Conservation (phyloP, 768 basidiomycete species). For the Trametes sanguinea region DNA sequence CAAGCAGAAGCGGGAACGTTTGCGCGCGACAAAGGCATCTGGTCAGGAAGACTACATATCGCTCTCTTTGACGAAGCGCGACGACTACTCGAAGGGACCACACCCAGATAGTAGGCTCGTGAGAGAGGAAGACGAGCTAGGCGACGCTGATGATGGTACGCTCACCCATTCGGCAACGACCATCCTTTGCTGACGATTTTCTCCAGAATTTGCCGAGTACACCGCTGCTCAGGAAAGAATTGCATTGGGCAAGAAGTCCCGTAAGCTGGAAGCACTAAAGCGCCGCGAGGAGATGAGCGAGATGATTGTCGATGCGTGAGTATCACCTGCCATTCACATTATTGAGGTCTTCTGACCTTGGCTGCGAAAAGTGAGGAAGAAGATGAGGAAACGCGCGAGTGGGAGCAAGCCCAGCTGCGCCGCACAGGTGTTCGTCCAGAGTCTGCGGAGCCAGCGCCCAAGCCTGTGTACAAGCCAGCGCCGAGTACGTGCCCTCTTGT, state of each 20-base stretch:
- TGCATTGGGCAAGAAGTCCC: constrained; percentile 80
- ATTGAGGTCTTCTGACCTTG: neutral
- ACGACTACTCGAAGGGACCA: constrained; percentile 62
- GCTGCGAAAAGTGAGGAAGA: constrained; percentile 59
- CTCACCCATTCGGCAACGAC: neutral
- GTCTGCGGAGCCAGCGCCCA: constrained; percentile 40
- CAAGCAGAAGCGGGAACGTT: constrained; percentile 72
- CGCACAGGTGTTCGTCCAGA: constrained; percentile 63
- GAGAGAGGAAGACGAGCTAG: constrained; percentile 86
- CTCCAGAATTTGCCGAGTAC: constrained; percentile 81
- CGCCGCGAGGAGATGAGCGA: constrained; percentile 73
- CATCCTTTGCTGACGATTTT: neutral
- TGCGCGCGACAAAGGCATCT: constrained; percentile 50
- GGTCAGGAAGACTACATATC: constrained; percentile 75
- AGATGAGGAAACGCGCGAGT: constrained; percentile 83
- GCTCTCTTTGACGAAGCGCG: constrained; percentile 61
- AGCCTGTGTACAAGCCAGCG: constrained; percentile 67
- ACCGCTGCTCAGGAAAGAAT: constrained; percentile 87
- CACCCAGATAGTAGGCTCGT: constrained; percentile 83
- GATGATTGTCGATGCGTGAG: constrained; percentile 81
- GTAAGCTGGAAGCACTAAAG: constrained; percentile 68
- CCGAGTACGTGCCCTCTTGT: constrained; percentile 52
- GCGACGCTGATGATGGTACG: constrained; percentile 84
- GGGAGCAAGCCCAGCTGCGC: constrained; percentile 83
- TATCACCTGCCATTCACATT: constrained; percentile 19